Conservation (phyloP, 345 rosid species). For the Garcia nutans region DNA sequence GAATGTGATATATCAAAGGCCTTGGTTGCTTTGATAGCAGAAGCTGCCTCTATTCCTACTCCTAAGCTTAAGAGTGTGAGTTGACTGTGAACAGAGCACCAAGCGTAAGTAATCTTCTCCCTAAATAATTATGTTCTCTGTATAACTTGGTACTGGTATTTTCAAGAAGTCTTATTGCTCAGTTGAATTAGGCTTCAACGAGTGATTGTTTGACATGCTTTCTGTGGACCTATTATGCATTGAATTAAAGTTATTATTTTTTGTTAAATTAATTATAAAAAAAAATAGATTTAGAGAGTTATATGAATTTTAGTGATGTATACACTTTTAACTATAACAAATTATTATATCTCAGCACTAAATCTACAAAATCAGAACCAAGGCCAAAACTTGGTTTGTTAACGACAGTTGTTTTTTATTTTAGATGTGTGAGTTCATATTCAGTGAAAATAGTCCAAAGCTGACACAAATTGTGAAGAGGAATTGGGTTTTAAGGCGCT, state of each 20-base stretch:
- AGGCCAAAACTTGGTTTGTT: no score
- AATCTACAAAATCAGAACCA: no score
- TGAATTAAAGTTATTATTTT: no score
- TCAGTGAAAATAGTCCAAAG: conserved; percentile 69
- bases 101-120: conserved; percentile 51
- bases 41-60: conserved; percentile 46
- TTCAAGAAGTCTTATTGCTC: neutral
- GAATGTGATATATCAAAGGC: conserved; percentile 41
- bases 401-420: no score
- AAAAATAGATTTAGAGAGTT: no score
- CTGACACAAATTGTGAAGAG: conserved; percentile 66
- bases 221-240: no score
- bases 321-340: no score
- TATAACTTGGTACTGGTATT: neutral
- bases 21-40: conserved; percentile 41
- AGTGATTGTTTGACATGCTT: neutral
- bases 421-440: no score
- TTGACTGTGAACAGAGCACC: conserved; percentile 57
- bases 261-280: no score
- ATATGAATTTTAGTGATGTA: no score
- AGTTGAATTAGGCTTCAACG: neutral
- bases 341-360: no score
- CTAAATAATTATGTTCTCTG: neutral
- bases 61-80: conserved; percentile 37
- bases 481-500: conserved; percentile 86